These are phyloP conservation scores for Bromus sterilis DNA, from an alignment of 176 grass and related monocot genomes.

Conservation along the genomic window DNA sequence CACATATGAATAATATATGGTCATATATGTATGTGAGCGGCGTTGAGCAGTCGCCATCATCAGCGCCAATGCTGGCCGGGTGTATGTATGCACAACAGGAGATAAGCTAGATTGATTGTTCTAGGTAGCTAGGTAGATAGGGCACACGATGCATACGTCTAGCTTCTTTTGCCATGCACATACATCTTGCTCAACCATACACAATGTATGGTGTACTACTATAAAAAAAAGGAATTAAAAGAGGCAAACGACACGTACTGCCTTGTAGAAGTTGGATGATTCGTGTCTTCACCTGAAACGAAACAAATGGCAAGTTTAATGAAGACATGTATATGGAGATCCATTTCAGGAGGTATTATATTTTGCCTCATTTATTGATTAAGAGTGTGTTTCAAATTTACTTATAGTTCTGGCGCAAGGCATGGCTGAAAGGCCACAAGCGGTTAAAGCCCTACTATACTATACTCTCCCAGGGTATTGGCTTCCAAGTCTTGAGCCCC, in stretches of 20 bases:
- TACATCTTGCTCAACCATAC: not conserved
- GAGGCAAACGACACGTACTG: not conserved
- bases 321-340: not conserved
- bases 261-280: not conserved
- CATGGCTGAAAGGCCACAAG: not conserved
- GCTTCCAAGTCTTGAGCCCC: no score
- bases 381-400: no score
- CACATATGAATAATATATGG: not conserved
- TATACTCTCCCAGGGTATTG: not conserved
- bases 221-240: not conserved
- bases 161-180: not conserved
- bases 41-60: slow-evolving; percentile 30
- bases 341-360: not conserved
- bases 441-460: no score
- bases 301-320: not conserved
- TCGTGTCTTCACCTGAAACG: not conserved
- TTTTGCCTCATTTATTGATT: no score
- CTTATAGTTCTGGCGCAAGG: no score
- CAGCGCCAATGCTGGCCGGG: not conserved
- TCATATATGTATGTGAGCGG: not conserved
- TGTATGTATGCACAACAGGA: slow-evolving; percentile 3
- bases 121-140: not conserved
- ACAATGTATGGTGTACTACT: not conserved
- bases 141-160: not conserved
- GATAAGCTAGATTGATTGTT: slow-evolving; percentile 18